Conservation (phyloP, 2,329 filamentous ascomycete genomes). For the Monilinia fructicola region DNA sequence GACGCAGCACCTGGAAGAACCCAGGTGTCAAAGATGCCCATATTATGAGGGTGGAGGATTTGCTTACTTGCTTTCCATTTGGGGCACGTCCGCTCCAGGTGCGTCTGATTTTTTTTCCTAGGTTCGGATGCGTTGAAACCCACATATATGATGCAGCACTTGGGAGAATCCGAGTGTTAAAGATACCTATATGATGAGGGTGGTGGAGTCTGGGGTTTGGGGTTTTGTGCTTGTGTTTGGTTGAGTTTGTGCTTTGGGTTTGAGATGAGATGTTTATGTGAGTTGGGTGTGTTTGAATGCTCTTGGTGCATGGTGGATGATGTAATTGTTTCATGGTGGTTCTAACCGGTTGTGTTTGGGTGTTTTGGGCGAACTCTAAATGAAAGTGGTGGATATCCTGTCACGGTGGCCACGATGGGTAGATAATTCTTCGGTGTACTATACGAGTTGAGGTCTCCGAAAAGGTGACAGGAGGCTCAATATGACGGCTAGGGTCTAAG, state of each 20-base stretch:
- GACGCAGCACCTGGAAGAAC: constrained; percentile 1
- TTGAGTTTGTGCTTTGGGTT: not conserved
- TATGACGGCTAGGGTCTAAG: too few relatives aligned
- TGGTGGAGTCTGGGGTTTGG: not conserved
- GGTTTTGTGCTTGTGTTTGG: not conserved
- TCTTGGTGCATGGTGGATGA: not conserved
- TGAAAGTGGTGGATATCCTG: too few relatives aligned
- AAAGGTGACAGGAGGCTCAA: too few relatives aligned
- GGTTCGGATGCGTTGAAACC: constrained; percentile 5
- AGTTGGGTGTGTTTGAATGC: too few relatives aligned
- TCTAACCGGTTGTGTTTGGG: too few relatives aligned
- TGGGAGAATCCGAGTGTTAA: constrained; percentile 2
- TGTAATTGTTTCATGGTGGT: not conserved
- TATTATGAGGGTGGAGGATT: not conserved
- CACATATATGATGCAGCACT: constrained; percentile 5
- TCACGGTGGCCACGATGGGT: too few relatives aligned
- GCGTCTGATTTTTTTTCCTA: constrained; percentile 1
- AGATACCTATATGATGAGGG: constrained; percentile 9
- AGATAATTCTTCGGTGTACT: too few relatives aligned
- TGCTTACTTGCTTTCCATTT: not conserved
- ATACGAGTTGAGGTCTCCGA: too few relatives aligned
- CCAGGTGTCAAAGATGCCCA: not conserved
- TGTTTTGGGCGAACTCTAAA: too few relatives aligned
- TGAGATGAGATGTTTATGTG: too few relatives aligned
- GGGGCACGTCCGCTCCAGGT: not conserved